Evolutionary conservation across 163 green algal species (phyloP).

Genomic region (Chloroidium sp.): DNA sequence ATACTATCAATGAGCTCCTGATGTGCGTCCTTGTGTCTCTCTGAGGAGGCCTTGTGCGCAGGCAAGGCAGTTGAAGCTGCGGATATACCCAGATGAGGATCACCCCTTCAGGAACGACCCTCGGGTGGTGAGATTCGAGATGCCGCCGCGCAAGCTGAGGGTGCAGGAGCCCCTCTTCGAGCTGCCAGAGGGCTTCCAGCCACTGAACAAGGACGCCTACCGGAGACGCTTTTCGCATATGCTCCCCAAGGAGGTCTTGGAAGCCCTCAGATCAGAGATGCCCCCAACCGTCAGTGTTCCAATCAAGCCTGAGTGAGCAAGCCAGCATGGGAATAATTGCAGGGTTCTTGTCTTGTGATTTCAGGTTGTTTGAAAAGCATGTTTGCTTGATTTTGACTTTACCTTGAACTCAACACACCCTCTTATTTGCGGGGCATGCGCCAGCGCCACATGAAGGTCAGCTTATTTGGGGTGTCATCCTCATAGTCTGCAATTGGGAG

Average conservation of each 20-base stretch:
- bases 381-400: too few species aligned
- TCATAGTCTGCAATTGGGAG: too few species aligned
- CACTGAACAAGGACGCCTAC: constrained; percentile 53
- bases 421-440: too few species aligned
- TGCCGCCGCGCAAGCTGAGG: constrained; percentile 39
- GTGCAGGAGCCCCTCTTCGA: constrained; percentile 28
- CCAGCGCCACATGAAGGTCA: too few species aligned
- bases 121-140: constrained; percentile 51
- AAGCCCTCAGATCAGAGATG: background rate
- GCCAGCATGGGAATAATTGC: too few species aligned
- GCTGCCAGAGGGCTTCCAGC: constrained; percentile 39
- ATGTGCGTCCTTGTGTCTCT: background rate
- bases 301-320: too few species aligned
- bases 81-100: constrained; percentile 43
- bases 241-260: constrained; percentile 5
- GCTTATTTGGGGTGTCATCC: too few species aligned
- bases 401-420: too few species aligned
- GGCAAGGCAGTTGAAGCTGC: constrained; percentile 44
- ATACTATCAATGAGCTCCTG: background rate
- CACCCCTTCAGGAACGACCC: constrained; percentile 72
- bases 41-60: constrained; percentile 3
- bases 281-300: too few species aligned
- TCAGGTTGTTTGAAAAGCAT: too few species aligned
- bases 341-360: too few species aligned
- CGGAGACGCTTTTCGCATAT: constrained; percentile 23